Conservation (phyloP, 2,329 filamentous ascomycete genomes). For the Elsinoe perseae region DNA sequence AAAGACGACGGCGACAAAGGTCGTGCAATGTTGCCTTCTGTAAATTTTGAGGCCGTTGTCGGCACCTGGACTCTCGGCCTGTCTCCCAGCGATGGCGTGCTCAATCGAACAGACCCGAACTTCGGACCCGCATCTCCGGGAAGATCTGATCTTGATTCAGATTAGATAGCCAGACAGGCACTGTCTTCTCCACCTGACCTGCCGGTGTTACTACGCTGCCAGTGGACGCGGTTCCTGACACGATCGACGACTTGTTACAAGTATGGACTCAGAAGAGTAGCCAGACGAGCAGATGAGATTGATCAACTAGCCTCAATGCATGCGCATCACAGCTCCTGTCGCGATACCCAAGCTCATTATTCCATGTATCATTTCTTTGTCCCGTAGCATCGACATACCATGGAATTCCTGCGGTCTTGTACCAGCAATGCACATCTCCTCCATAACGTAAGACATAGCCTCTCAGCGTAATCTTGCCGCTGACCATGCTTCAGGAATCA, state of each 20-base stretch:
- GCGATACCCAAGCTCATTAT: background rate
- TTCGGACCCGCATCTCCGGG: conserved; percentile 10
- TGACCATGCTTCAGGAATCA: background rate
- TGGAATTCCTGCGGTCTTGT: conserved; percentile 15
- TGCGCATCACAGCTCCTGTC: background rate
- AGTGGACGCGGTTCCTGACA: background rate
- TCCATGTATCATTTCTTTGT: conserved; percentile 14
- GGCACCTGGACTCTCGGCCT: conserved; percentile 11
- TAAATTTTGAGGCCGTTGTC: conserved; percentile 13
- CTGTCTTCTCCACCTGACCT: background rate
- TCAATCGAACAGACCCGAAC: background rate
- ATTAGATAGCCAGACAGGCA: background rate
- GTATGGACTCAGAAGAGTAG: background rate
- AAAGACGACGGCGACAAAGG: background rate
- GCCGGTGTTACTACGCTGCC: background rate
- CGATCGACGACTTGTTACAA: background rate
- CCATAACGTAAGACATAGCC: background rate
- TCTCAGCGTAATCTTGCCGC: background rate
- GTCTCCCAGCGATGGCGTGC: conserved; percentile 9
- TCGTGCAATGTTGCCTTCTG: background rate
- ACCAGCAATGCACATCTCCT: conserved; percentile 8
- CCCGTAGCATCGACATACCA: conserved; percentile 2
- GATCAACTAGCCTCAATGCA: background rate
- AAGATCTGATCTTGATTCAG: conserved; percentile 4
- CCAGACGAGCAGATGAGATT: background rate